Evolutionary conservation across 768 basidiomycete species (phyloP).

Genomic region (Mycena kentingensis): DNA sequence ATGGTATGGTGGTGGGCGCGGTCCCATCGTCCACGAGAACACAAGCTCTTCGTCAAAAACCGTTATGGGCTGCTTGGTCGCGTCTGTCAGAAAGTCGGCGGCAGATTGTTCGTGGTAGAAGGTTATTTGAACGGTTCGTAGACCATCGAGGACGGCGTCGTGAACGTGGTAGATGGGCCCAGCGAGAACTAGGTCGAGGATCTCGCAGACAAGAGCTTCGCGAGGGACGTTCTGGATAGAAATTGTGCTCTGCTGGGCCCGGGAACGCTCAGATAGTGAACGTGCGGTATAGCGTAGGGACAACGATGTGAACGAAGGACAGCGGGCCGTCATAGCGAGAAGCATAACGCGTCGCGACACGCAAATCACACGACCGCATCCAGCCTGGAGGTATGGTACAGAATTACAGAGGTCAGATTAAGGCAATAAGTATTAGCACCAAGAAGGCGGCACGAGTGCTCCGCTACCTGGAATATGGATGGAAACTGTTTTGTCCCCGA

Average conservation of each 20-base stretch:
- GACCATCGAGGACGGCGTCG: neutral
- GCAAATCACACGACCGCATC: no score
- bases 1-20: neutral
- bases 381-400: no score
- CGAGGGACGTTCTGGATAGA: slow-evolving; percentile 5
- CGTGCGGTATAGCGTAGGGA: no score
- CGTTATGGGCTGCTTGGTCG: neutral
- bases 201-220: slow-evolving; percentile 2
- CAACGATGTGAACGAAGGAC: no score
- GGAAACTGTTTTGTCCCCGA: slow-evolving; percentile 62
- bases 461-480: slow-evolving; percentile 67
- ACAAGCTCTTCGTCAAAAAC: neutral
- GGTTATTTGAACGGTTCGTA: slow-evolving; percentile 2
- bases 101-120: slow-evolving; percentile 3
- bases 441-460: no score
- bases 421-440: no score
- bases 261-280: no score
- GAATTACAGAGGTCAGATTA: no score
- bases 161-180: slow-evolving; percentile 6
- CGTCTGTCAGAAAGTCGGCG: slow-evolving; percentile 1
- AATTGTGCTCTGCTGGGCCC: neutral
- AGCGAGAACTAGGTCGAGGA: slow-evolving; percentile 12
- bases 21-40: slow-evolving; percentile 1
- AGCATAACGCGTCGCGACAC: no score
- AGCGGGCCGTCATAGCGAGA: no score